Base-by-base conservation (phyloP, 352 stramenopile species). In the Elongisporangium anandrum region DNA sequence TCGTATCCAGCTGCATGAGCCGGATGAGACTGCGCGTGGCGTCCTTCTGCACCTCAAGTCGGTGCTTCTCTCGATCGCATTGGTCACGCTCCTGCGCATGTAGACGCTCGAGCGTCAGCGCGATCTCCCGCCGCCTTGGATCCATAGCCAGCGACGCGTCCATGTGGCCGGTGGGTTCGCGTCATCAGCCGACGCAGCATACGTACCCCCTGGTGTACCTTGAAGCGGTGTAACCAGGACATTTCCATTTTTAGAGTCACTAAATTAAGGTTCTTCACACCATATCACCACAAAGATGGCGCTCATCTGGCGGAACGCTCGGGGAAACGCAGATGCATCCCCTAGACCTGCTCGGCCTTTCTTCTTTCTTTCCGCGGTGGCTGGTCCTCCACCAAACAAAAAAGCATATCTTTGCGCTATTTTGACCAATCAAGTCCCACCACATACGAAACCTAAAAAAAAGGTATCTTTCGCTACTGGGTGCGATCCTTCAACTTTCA, bases 1-100 rank as follows among this genome's bases (percentile, higher is more conserved):
- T 56, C 15, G 68, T 70, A 26, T 85, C 74, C n/a, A 85, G 57
- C 20, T 84, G 75, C 66, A 77, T 72, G 54, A 88, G 51, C 12
- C 77, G 69, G 54, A 84, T 60, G 22, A 87, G 52, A 52, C 72
- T 78, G n/a, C 74, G 74, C 53, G 76, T 88, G 47, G 55, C 63
- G 3, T 80, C 63, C 17, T 65, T 60, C 57, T 84, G 68, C 12
- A 26, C 50, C 13, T 72, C 64, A 9, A 56, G 65, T n/a, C 50
- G 52, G 15, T 60, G 62, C 2, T 38, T 61, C 23, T 64, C 64
- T 4, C 24, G 23, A 58, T 73, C 73, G 50, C 61, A 47, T 9
- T 50, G 55, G 24, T 61, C 23, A 21, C 54, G 21, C 15, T 57
- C 26, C 2, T 70, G 54, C 1, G 26, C 58, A 3, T 62, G 68